Conservation (phyloP, 1,284 basidiomycete species). For the Dichomitus squalens region DNA sequence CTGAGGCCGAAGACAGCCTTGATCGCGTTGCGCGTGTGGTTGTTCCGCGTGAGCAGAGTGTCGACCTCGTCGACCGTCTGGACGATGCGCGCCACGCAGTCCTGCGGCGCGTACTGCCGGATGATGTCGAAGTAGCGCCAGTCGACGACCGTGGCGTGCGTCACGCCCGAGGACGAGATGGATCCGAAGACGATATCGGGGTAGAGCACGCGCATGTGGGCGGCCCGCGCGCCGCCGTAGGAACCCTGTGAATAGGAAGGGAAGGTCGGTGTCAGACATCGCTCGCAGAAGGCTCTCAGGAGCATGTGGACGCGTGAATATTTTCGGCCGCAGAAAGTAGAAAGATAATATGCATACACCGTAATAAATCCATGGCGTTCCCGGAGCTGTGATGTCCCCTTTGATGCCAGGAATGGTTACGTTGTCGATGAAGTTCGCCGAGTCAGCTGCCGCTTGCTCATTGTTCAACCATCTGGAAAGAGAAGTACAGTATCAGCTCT, state of each 20-base stretch:
- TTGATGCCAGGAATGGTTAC: slow-evolving; percentile 76
- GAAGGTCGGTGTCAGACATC: background rate
- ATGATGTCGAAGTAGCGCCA: slow-evolving; percentile 92
- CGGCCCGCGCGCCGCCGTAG: slow-evolving; percentile 92
- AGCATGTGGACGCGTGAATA: background rate
- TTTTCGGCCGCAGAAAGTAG: background rate
- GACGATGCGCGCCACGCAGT: slow-evolving; percentile 75
- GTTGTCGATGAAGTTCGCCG: slow-evolving; percentile 85
- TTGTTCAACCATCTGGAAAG: slow-evolving; percentile 79
- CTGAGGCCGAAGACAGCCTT: slow-evolving; percentile 78
- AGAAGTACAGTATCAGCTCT: background rate
- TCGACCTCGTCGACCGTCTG: slow-evolving; percentile 68
- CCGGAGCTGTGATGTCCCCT: slow-evolving; percentile 72
- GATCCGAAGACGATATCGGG: slow-evolving; percentile 90
- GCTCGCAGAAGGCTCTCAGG: background rate
- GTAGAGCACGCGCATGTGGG: slow-evolving; percentile 89
- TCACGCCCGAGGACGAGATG: slow-evolving; percentile 87
- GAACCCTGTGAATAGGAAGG: slow-evolving; percentile 55
- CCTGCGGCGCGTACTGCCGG: slow-evolving; percentile 69
- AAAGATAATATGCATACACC: slow-evolving; percentile 54
- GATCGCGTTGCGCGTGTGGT: slow-evolving; percentile 46
- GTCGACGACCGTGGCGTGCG: slow-evolving; percentile 71
- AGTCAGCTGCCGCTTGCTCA: slow-evolving; percentile 87
- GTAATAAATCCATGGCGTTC: slow-evolving; percentile 92
- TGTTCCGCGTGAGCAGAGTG: slow-evolving; percentile 45